A percentile compares a stretch with the other conserved stretches of the same genome.
These are phyloP conservation scores for Pichia kluyveri DNA, from an alignment of 805 yeast genomes.

Conservation along the genomic window DNA sequence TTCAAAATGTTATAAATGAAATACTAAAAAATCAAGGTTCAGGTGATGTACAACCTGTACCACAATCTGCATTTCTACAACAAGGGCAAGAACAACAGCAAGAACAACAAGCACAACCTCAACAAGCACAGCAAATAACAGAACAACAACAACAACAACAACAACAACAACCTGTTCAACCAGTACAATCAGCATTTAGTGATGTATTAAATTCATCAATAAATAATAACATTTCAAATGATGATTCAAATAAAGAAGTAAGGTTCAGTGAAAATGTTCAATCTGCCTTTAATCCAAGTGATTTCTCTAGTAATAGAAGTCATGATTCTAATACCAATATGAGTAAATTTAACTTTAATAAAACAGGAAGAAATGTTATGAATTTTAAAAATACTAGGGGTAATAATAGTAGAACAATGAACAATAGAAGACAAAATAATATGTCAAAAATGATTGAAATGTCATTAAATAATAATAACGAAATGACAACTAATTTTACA, in stretches of 20 bases:
- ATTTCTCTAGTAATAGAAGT: not conserved
- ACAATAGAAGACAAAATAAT: constrained; percentile 5
- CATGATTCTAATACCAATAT: not conserved
- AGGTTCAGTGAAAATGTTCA: constrained; percentile 24
- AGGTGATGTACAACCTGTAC: not conserved
- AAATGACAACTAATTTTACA: constrained; percentile 27
- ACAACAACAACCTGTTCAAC: not conserved
- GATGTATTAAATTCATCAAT: not conserved
- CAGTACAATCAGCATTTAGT: not conserved
- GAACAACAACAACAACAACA: no score
- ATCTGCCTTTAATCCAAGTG: constrained; percentile 10
- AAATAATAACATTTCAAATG: not conserved
- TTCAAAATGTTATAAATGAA: constrained; percentile 49
- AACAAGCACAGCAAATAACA: not conserved
- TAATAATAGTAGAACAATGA: not conserved
- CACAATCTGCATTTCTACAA: not conserved
- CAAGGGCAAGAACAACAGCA: constrained; percentile 13
- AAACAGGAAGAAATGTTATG: not conserved
- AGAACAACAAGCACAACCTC: not conserved
- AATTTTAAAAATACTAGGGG: not conserved
- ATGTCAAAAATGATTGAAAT: constrained; percentile 22
- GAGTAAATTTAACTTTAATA: constrained; percentile 4
- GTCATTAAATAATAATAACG: constrained; percentile 20
- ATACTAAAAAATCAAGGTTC: constrained; percentile 27
- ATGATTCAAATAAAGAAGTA: constrained; percentile 18